Conservation (phyloP, 345 rosid species). For the Salix brachista region DNA sequence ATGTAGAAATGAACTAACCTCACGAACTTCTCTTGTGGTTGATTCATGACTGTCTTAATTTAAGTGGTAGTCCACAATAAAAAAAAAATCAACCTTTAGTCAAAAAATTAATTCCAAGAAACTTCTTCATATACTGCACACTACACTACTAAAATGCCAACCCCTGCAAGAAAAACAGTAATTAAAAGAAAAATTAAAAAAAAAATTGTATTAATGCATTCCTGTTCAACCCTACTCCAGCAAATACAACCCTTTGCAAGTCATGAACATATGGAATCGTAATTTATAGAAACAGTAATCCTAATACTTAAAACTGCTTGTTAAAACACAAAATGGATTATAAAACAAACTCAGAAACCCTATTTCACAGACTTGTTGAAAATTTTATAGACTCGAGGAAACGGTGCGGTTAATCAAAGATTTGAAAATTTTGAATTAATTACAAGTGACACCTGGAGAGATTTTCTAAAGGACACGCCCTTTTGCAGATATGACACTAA, state of each 20-base stretch:
- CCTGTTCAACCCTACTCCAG: neutral
- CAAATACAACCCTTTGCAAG: neutral
- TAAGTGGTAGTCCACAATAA: neutral
- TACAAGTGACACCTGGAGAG: neutral
- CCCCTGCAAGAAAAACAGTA: neutral
- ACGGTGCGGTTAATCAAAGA: neutral
- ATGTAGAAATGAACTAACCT: conserved; percentile 34
- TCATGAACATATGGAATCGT: neutral
- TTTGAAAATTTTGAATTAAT: neutral
- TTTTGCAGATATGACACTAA: neutral
- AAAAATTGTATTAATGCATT: neutral
- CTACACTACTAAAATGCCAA: neutral
- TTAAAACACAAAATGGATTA: neutral
- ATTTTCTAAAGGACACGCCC: neutral
- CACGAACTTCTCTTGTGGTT: conserved; percentile 55
- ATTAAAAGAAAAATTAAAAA: neutral
- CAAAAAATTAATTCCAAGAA: neutral
- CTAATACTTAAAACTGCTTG: neutral
- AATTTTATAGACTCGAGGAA: neutral
- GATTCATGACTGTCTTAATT: conserved; percentile 34
- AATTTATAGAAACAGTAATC: neutral
- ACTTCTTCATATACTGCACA: conserved; percentile 15
- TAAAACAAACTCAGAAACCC: neutral
- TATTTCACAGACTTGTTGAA: neutral
- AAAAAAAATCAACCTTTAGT: conserved; percentile 8